Evolutionary conservation across 495 filamentous ascomycete species (phyloP).

Genomic region (Penicillium flavigenum): DNA sequence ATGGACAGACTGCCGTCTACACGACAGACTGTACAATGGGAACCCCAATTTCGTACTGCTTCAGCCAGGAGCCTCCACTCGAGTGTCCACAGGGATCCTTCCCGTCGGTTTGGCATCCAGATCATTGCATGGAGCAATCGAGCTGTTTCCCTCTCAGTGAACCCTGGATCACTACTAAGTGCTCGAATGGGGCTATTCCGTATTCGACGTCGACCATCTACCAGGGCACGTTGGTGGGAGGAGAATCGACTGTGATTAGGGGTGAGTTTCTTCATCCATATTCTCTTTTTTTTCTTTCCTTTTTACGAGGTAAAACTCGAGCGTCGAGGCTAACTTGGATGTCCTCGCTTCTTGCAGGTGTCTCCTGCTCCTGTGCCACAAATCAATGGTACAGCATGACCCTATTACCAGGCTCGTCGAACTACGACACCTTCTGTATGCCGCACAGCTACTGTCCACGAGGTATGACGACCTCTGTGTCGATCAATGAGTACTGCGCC

Average conservation of each 20-base stretch:
- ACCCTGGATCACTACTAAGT: conserved; percentile 31
- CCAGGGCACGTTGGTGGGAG: conserved; percentile 24
- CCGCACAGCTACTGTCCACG: conserved; percentile 22
- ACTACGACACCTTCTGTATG: conserved; percentile 31
- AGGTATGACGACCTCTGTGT: conserved; percentile 1
- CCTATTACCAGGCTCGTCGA: conserved; percentile 4
- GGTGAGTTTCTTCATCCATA: conserved; percentile 11
- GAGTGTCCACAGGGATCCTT: conserved; percentile 24
- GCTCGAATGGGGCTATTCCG: conserved; percentile 27
- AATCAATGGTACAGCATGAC: conserved; percentile 31
- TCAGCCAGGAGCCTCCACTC: conserved; percentile 18
- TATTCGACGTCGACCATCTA: conserved; percentile 26
- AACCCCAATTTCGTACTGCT: conserved; percentile 26
- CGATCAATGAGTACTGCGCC: conserved; percentile 10
- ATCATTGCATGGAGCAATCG: conserved; percentile 26
- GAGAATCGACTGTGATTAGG: conserved; percentile 20
- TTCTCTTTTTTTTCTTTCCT: too few species aligned
- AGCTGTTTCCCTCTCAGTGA: conserved; percentile 30
- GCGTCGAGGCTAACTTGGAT: background rate
- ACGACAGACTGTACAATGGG: conserved; percentile 34
- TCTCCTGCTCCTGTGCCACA: conserved; percentile 25
- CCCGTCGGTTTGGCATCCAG: conserved; percentile 33
- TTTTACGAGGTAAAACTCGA: background rate
- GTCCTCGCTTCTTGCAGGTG: conserved; percentile 8
- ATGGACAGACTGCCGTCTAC: conserved; percentile 27